Conservation (phyloP, 2,329 filamentous ascomycete species). For the Arthroderma sp. region DNA sequence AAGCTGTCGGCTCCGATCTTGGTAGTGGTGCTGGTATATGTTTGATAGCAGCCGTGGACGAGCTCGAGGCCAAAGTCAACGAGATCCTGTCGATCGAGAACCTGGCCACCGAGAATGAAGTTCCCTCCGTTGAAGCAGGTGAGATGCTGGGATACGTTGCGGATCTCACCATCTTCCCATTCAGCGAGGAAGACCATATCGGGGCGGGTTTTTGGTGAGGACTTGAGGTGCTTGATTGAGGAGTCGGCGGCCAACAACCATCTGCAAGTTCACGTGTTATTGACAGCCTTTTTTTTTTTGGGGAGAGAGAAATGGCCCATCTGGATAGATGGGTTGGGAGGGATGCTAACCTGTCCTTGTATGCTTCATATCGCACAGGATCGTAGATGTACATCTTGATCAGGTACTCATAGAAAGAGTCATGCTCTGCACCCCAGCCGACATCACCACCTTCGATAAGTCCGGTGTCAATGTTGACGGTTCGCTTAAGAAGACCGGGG, state of each 20-base stretch:
- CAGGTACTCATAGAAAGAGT: constrained; percentile 80
- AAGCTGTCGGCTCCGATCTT: constrained; percentile 66
- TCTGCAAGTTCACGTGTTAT: constrained; percentile 20
- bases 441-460: constrained; percentile 53
- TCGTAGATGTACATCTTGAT: constrained; percentile 87
- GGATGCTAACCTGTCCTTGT: constrained; percentile 40
- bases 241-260: constrained; percentile 68
- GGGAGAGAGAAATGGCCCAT: neutral
- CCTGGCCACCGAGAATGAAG: constrained; percentile 67
- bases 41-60: constrained; percentile 60
- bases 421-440: constrained; percentile 63
- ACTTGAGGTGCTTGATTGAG: constrained; percentile 56
- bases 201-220: constrained; percentile 50
- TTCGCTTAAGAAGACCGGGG: constrained; percentile 60
- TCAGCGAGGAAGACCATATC: constrained; percentile 54
- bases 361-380: constrained; percentile 45
- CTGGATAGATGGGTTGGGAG: no score
- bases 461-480: constrained; percentile 52
- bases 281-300: neutral
- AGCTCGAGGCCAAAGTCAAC: constrained; percentile 61
- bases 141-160: constrained; percentile 37
- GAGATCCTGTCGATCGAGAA: constrained; percentile 53
- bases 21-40: constrained; percentile 55
- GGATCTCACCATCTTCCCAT: constrained; percentile 24
- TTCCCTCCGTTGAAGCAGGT: constrained; percentile 77